Conservation (phyloP, 2,329 filamentous ascomycete genomes). For the Trichothecium sympodiale region DNA sequence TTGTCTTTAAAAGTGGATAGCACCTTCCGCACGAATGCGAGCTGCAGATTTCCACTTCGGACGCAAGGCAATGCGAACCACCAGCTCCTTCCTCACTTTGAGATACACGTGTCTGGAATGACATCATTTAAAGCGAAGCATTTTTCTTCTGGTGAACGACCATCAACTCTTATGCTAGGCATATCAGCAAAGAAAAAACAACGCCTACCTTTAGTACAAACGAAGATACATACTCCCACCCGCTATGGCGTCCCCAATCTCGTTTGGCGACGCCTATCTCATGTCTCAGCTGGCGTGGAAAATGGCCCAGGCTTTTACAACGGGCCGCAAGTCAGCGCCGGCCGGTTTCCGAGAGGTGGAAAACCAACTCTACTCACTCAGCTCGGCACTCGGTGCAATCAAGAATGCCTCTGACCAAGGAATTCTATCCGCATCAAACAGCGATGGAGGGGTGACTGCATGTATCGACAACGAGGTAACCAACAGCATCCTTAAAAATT, state of each 20-base stretch:
- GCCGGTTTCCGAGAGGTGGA: conserved; percentile 6
- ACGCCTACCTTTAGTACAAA: too few species aligned
- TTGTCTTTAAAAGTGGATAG: too few species aligned
- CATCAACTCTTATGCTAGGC: too few species aligned
- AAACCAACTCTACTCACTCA: conserved; percentile 6
- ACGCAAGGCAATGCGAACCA: too few species aligned
- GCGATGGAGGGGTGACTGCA: background rate
- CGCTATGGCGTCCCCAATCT: conserved; percentile 2
- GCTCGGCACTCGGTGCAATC: conserved; percentile 5
- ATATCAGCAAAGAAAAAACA: too few species aligned
- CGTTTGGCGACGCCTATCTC: conserved; percentile 4
- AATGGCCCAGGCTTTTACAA: conserved; percentile 5
- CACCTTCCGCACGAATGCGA: too few species aligned
- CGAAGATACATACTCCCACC: background rate
- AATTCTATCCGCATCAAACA: background rate
- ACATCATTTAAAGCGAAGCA: too few species aligned
- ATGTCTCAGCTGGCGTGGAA: conserved; percentile 4
- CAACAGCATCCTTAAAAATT: conserved; percentile 5
- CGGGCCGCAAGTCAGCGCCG: conserved; percentile 5
- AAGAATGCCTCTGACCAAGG: background rate
- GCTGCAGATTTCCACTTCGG: too few species aligned
- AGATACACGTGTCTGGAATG: too few species aligned
- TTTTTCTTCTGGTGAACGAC: too few species aligned
- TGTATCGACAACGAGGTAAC: too few species aligned
- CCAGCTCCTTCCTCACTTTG: too few species aligned